Conservation (phyloP, 257 asterid genomes). For the Fraxinus quadrangulata region DNA sequence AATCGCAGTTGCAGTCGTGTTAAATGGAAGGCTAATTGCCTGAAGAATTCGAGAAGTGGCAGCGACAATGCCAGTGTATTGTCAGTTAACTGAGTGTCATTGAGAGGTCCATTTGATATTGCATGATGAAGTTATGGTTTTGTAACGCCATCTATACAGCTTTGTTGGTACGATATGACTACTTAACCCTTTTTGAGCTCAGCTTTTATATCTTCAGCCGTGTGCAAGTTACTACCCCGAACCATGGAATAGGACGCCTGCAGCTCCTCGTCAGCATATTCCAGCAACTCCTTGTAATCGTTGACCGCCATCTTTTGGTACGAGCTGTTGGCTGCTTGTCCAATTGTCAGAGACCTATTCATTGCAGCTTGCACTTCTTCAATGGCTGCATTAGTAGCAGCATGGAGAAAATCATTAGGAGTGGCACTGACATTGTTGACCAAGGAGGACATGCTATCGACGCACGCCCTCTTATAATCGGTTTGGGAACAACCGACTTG, state of each 20-base stretch:
- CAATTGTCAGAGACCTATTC: constrained; percentile 23
- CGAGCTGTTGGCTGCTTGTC: constrained; percentile 32
- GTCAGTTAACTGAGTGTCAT: constrained; percentile 41
- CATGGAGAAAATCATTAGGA: constrained; percentile 38
- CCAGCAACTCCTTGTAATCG: constrained; percentile 44
- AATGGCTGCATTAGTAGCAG: constrained; percentile 31
- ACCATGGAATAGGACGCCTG: constrained; percentile 42
- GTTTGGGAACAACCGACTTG: constrained; percentile 36
- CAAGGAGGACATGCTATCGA: constrained; percentile 29
- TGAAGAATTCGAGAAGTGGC: no score
- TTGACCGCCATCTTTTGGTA: constrained; percentile 47
- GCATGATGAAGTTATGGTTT: constrained; percentile 27
- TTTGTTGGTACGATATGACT: constrained; percentile 45
- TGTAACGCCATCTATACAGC: constrained; percentile 45
- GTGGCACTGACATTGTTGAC: constrained; percentile 36
- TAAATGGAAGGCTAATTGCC: not conserved
- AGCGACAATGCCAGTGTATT: constrained; percentile 34
- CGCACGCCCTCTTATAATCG: constrained; percentile 36
- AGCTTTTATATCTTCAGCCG: constrained; percentile 15
- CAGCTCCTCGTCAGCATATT: constrained; percentile 45
- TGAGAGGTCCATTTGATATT: constrained; percentile 25
- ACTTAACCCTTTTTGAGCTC: constrained; percentile 56
- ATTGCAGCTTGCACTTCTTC: constrained; percentile 33
- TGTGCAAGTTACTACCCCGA: constrained; percentile 30
- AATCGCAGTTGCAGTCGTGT: not conserved